phyloP scores from a whole-genome alignment of 192 early-diverging fungal species.

The Backusella sp. region DNA sequence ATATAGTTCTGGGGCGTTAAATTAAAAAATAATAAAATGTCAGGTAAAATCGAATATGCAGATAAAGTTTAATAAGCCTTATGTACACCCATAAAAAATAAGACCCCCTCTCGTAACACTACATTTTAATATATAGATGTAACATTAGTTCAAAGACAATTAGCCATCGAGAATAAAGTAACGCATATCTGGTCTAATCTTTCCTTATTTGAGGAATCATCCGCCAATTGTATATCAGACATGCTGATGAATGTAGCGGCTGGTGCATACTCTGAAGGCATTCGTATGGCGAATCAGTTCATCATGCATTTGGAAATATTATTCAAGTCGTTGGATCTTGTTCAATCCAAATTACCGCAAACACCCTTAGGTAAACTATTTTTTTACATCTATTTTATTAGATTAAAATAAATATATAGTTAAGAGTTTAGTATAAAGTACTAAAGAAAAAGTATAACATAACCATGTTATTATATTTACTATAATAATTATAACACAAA shows the following conservation, averaged over 20 bases:
- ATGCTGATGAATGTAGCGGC: slow-evolving; percentile 81
- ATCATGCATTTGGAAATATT: slow-evolving; percentile 81
- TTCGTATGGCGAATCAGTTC: slow-evolving; percentile 71
- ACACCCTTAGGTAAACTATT: neutral
- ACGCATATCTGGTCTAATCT: slow-evolving; percentile 79
- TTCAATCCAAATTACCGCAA: neutral
- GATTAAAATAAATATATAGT: neutral
- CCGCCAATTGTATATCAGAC: slow-evolving; percentile 82
- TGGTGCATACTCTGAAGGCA: slow-evolving; percentile 63
- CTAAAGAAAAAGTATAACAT: slow-evolving; percentile 2
- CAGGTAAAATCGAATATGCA: neutral
- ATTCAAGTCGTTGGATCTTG: slow-evolving; percentile 72
- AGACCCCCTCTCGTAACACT: neutral
- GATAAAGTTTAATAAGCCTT: neutral
- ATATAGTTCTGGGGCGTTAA: slow-evolving; percentile 1
- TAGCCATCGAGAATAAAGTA: slow-evolving; percentile 83
- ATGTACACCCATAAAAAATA: neutral
- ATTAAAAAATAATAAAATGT: slow-evolving; percentile 1
- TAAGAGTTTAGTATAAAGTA: neutral
- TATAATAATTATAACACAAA: slow-evolving; percentile 30
- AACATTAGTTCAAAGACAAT: slow-evolving; percentile 43
- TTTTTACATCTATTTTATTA: neutral
- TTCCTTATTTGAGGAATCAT: slow-evolving; percentile 83
- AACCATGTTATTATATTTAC: neutral
- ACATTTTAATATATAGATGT: neutral